Percentiles rank a stretch among this genome's conserved stretches.
phyloP scores from a whole-genome alignment of 306 rosid species.

The Vicia sativa region DNA sequence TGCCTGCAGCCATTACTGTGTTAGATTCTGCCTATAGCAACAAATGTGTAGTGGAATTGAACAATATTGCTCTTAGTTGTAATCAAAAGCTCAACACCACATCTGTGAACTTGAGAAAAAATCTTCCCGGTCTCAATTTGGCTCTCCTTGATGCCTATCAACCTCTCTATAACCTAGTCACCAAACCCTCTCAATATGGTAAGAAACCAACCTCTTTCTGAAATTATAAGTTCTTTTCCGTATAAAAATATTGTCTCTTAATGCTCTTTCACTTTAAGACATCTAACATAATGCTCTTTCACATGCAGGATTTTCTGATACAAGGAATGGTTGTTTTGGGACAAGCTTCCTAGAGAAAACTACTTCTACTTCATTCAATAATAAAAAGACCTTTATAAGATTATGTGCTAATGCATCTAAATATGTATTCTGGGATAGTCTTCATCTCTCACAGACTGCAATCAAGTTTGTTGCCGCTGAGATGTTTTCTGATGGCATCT shows the following conservation, averaged over 20 bases:
- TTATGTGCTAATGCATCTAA: conserved; percentile 75
- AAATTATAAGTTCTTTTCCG: no score
- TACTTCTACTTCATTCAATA: conserved; percentile 54
- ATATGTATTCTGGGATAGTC: conserved; percentile 79
- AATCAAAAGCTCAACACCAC: not conserved
- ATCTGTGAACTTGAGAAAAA: not conserved
- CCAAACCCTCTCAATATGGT: conserved; percentile 45
- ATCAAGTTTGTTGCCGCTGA: conserved; percentile 48
- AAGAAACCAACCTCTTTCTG: not conserved
- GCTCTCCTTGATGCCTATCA: conserved; percentile 52
- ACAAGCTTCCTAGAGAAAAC: conserved; percentile 62
- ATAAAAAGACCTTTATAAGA: conserved; percentile 44
- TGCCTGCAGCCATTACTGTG: not conserved
- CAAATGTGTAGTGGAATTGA: not conserved
- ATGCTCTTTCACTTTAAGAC: no score
- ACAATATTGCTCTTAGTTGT: not conserved
- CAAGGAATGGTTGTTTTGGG: conserved; percentile 74
- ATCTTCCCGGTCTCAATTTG: conserved; percentile 8
- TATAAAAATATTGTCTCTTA: no score
- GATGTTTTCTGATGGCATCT: conserved; percentile 18
- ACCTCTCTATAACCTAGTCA: conserved; percentile 56
- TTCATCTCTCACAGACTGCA: conserved; percentile 75
- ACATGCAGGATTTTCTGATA: conserved; percentile 61
- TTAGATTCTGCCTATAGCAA: not conserved
- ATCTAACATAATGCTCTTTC: not conserved